Conservation (phyloP, 2,329 filamentous ascomycete species). For the Claviceps monticola region DNA sequence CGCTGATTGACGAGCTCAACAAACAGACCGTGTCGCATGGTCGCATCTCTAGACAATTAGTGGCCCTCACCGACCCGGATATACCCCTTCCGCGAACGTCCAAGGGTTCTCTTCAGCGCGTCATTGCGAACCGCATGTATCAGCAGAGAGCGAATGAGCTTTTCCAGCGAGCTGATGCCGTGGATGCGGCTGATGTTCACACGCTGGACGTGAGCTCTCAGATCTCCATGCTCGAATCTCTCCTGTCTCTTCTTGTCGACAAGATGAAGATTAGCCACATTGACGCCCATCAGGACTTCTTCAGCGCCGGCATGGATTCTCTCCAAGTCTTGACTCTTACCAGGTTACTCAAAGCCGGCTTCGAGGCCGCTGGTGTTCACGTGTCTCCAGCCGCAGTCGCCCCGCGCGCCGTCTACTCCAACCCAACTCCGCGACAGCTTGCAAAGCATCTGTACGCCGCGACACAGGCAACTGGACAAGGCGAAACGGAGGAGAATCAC, state of each 20-base stretch:
- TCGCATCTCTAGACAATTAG: conserved; percentile 26
- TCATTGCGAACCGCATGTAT: conserved; percentile 25
- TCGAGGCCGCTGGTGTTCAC: conserved; percentile 9
- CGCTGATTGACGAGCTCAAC: conserved; percentile 27
- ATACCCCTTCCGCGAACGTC: conserved; percentile 30
- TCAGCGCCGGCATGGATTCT: conserved; percentile 25
- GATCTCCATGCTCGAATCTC: conserved; percentile 12
- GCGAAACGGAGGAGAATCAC: background rate
- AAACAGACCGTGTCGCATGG: conserved; percentile 30
- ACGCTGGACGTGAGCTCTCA: conserved; percentile 12
- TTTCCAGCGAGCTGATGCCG: conserved; percentile 17
- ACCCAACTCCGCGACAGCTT: conserved; percentile 15
- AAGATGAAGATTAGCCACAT: conserved; percentile 9
- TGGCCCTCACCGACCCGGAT: conserved; percentile 23
- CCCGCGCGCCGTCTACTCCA: conserved; percentile 16
- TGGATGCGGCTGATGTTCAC: background rate
- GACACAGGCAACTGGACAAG: background rate
- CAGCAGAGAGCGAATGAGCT: conserved; percentile 27
- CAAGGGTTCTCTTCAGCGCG: conserved; percentile 33
- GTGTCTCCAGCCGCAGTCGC: conserved; percentile 8
- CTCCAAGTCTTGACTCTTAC: conserved; percentile 21
- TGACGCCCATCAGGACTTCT: conserved; percentile 20
- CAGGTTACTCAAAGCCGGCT: conserved; percentile 9
- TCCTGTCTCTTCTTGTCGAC: conserved; percentile 9
- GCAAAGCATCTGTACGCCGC: conserved; percentile 7